phyloP scores from a whole-genome alignment of 2,329 filamentous ascomycete species.

The Penicillium sp. region DNA sequence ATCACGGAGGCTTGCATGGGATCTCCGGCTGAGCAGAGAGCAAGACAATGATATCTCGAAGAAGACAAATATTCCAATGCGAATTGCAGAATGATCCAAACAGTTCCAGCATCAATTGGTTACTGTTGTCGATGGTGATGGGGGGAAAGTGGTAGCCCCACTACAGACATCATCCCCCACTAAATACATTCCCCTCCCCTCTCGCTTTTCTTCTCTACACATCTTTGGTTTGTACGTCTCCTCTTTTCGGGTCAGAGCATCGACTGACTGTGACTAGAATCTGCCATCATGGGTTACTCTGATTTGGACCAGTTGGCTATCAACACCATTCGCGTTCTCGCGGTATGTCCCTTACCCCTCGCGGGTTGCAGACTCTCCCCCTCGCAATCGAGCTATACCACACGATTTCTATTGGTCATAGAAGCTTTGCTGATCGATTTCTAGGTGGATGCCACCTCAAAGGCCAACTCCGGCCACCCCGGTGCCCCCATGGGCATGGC shows the following conservation, averaged over 20 bases:
- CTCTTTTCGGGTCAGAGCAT: background rate
- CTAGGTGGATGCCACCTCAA: conserved; percentile 93
- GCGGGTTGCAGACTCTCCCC: no score
- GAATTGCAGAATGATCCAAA: no score
- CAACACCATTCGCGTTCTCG: conserved; percentile 95
- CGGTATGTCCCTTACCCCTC: conserved; percentile 58
- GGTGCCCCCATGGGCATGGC: conserved; percentile 98
- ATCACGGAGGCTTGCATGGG: no score
- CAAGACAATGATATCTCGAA: no score
- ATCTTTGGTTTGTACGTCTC: background rate
- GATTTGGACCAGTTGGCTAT: conserved; percentile 85
- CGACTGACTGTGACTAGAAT: conserved; percentile 23
- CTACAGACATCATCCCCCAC: conserved; percentile 32
- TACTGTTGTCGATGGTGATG: no score
- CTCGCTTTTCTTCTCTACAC: conserved; percentile 6
- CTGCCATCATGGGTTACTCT: conserved; percentile 72
- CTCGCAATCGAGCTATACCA: no score
- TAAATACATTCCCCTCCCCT: conserved; percentile 23
- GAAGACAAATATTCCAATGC: no score
- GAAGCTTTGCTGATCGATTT: background rate
- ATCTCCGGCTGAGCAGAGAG: no score
- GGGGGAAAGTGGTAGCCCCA: conserved; percentile 17
- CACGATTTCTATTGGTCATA: no score
- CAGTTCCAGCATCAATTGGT: no score
- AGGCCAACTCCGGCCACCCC: conserved; percentile 96